Base-by-base conservation (phyloP, 2,329 filamentous ascomycete genomes). In the Cladobotryum protrusum region DNA sequence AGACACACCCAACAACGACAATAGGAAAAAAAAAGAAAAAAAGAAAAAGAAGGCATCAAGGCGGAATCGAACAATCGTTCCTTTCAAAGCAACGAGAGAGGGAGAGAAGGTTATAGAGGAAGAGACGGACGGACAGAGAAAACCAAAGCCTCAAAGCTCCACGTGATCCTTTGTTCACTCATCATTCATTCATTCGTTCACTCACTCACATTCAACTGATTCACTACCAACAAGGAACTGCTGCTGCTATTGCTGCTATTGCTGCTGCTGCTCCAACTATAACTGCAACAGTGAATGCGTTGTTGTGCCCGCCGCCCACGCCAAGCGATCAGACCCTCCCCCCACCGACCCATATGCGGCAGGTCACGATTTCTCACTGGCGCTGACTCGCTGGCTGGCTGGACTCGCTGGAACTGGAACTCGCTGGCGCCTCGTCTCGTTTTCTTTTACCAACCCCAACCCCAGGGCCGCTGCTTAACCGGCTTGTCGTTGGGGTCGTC, bases 351-450 rank as follows among this genome's bases (percentile, higher is more conserved):
- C 47, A 44, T 49, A 52, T 52, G 50, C 43, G 50, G 50, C 50
- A 52, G 50, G 50, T 49, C 50, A 52, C 47, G 47, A 52, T 52
- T 44, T 52, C 49, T 48, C 40, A 42, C 50, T 46, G 50, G 47
- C 50, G 37, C 43, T 52, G 50, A 49, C 50, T 37, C 18, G 15
- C 40, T 43, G 40, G 40, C 40, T n/a, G 40, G 14, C 40, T 19
- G 14, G 40, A n/a, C 14, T 9, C 13, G 14, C 40, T 29, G 40
- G n/a, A n/a, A 15, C 36, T 39, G 36, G n/a, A 15, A 18, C 17
- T 34, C 40, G 45, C 40, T 20, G 37, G 39, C 18, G 46, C 40
- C 46, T 48, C 39, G 41, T 44, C 46, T 48, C 39, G 41, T 44
- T 43, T 39, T 29, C 35, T 48, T 43, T 45, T 19, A 19, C 43